Evolutionary conservation across 2,329 filamentous ascomycete genomes (phyloP), one percentile per base, ranked within the genome.

Genomic region (Proliferodiscus dingleyae): DNA sequence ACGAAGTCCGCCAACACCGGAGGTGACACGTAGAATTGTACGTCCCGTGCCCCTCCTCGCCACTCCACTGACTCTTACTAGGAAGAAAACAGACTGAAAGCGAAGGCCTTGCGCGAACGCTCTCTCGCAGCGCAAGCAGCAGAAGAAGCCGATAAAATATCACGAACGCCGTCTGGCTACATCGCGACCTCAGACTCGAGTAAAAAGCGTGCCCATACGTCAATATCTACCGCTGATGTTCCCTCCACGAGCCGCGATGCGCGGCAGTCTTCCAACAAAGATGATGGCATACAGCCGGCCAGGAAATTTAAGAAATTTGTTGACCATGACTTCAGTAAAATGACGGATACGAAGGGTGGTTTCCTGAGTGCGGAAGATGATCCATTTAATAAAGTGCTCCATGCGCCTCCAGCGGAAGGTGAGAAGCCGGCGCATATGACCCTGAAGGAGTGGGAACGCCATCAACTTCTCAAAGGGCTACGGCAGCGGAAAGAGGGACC

Each of bases 321-420:
- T 61, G 93, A 98, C 63, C 97, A 96, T 69, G 93, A 98, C 66
- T 93, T 98, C 68, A 91, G 87, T 63, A 86, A 91, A 68, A 97
- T 98, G 89, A 94, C 85, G 5, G 93, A 98, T 65, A 97, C 91
- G 1, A 96, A 96, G 63, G 93, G 93, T 51, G 93, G 93, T 1
- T 98, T 98, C 66, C 68, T 98, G 54, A 87, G 85, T n/a, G 77
- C 80, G 1, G 87, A 91, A 51, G 93, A 98, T 62, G 93, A 98
- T 66, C 93, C 93, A 1, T 81, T 85, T 63, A 95, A 95, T 63
- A 84, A 84, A 55, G 87, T 84, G 7, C 73, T 91, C 59, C 79
- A 83, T 57, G 73, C 70, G 5, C 70, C 64, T 3, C 13, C 13
- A 7, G 67, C 47, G 42, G 68, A 76, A 7, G 78, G 83, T 43